Evolutionary conservation across 768 basidiomycete genomes (phyloP).

Genomic region (Boletus insuetus): DNA sequence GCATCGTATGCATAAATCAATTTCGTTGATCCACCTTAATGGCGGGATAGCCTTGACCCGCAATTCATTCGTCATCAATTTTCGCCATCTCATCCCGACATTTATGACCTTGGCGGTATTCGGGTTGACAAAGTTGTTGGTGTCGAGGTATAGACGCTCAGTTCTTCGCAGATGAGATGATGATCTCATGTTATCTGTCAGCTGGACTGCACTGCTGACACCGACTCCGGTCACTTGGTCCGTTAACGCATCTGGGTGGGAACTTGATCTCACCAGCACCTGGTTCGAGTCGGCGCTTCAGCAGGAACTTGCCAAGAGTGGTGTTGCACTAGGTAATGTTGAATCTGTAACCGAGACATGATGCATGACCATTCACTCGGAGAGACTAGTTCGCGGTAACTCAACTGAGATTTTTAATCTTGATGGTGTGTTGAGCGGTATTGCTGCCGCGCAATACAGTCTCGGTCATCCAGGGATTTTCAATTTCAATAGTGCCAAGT

Average conservation of each 20-base stretch:
- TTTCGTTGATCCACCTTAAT: constrained; percentile 10
- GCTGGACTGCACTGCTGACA: constrained; percentile 14
- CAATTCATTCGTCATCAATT: neutral
- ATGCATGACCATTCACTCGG: neutral
- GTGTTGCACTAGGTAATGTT: neutral
- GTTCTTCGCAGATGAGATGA: no score
- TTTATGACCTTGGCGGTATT: constrained; percentile 4
- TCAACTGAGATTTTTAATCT: constrained; percentile 9
- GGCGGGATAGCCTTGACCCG: constrained; percentile 7
- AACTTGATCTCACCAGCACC: constrained; percentile 4
- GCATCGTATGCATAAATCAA: constrained; percentile 9
- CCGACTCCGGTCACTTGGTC: constrained; percentile 1
- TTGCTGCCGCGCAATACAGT: constrained; percentile 10
- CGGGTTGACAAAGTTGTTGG: constrained; percentile 10
- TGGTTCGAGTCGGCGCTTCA: neutral
- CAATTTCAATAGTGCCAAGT: constrained; percentile 18
- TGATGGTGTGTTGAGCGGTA: constrained; percentile 13
- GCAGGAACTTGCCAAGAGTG: constrained; percentile 2
- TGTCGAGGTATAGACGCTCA: constrained; percentile 8
- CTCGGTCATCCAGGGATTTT: constrained; percentile 7
- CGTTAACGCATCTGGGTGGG: neutral
- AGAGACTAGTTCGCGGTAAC: constrained; percentile 8
- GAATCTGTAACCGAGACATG: neutral
- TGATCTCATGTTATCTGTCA: neutral
- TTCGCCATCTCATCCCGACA: neutral